Evolutionary conservation across 257 asterid species (phyloP).

Genomic region (Haberlea rhodopensis): DNA sequence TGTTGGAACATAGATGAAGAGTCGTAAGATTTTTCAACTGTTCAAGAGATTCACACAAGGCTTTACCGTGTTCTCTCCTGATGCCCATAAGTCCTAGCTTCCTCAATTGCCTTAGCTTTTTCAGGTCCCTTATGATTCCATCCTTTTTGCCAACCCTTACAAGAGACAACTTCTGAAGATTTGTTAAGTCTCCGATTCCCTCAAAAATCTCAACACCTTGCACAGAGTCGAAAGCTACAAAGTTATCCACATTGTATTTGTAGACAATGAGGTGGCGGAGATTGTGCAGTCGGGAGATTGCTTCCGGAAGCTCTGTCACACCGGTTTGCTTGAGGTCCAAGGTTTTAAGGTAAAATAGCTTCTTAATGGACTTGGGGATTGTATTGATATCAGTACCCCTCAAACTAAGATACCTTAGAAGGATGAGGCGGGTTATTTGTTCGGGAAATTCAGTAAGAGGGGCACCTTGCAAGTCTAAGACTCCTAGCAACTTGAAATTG

Average conservation of each 20-base stretch:
- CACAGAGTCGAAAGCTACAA: constrained; percentile 3
- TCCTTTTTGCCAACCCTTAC: constrained; percentile 26
- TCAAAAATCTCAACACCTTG: constrained; percentile 26
- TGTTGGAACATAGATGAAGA: constrained; percentile 29
- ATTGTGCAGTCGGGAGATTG: constrained; percentile 32
- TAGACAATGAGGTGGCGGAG: constrained; percentile 43
- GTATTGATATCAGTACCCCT: constrained; percentile 22
- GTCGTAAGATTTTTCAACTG: constrained; percentile 29
- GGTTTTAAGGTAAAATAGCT: constrained; percentile 34
- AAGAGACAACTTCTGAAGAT: constrained; percentile 32
- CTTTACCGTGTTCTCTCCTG: constrained; percentile 25
- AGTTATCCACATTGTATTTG: background rate
- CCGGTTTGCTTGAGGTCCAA: constrained; percentile 37
- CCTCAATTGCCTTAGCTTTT: constrained; percentile 31
- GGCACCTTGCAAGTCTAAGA: constrained; percentile 34
- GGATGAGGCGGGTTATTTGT: constrained; percentile 30
- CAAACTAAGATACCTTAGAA: constrained; percentile 38
- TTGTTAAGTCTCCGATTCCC: constrained; percentile 23
- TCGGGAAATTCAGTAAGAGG: constrained; percentile 30
- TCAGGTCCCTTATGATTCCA: constrained; percentile 24
- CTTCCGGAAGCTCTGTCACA: constrained; percentile 38
- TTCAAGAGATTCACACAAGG: constrained; percentile 30
- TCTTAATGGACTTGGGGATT: constrained; percentile 31
- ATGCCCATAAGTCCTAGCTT: constrained; percentile 40
- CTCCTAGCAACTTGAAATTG: constrained; percentile 25